These are phyloP conservation scores for Kalaharituber pfeilii DNA, from an alignment of 2,329 filamentous ascomycete species.

Conservation along the genomic window DNA sequence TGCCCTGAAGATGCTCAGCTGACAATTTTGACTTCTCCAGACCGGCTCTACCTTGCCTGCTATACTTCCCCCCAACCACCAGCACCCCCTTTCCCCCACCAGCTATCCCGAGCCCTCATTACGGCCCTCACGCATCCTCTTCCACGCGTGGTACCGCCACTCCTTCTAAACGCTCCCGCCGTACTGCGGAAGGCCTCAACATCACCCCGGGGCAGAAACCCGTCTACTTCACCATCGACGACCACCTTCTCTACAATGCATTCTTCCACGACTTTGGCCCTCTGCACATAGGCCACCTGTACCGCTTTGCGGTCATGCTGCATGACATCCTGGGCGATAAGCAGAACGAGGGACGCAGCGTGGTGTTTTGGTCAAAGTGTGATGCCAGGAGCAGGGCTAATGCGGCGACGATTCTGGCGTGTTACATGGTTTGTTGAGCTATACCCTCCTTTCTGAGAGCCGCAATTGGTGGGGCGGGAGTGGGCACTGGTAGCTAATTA, in stretches of 20 bases:
- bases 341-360: slow-evolving; percentile 71
- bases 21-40: slow-evolving; percentile 31
- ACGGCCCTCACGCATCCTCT: slow-evolving; percentile 33
- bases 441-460: background rate
- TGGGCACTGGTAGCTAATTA: too few species aligned
- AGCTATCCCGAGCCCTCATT: slow-evolving; percentile 45
- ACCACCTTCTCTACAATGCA: slow-evolving; percentile 84
- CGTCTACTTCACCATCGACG: slow-evolving; percentile 91
- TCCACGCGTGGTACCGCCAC: slow-evolving; percentile 14
- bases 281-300: slow-evolving; percentile 89
- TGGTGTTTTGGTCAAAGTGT: slow-evolving; percentile 90
- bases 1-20: background rate
- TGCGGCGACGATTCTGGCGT: slow-evolving; percentile 82
- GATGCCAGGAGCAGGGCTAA: slow-evolving; percentile 90
- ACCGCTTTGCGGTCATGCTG: slow-evolving; percentile 87
- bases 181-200: slow-evolving; percentile 17
- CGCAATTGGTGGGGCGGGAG: background rate
- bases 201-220: slow-evolving; percentile 44
- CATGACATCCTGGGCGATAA: slow-evolving; percentile 87
- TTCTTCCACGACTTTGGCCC: slow-evolving; percentile 98
- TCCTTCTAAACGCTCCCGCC: slow-evolving; percentile 16
- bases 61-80: slow-evolving; percentile 64
- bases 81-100: slow-evolving; percentile 61
- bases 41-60: slow-evolving; percentile 85
- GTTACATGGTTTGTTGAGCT: slow-evolving; percentile 56